Conservation (phyloP, 306 rosid species). For the Quercus variabilis region DNA sequence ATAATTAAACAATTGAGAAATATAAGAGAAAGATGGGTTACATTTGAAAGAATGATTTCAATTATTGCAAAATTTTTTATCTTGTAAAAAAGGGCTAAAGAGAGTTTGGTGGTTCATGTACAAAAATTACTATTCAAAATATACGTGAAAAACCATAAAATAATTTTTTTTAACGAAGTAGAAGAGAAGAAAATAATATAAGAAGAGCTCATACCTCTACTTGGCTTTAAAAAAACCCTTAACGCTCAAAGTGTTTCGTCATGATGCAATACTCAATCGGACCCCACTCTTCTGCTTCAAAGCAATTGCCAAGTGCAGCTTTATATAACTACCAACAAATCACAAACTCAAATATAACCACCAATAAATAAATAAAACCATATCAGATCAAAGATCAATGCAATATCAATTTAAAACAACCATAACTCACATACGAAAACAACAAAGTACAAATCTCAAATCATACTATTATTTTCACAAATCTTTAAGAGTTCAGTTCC, state of each 20-base stretch:
- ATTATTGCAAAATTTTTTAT: no score
- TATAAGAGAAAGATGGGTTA: no score
- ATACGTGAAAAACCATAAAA: no score
- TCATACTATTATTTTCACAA: background rate
- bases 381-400: background rate
- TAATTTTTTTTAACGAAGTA: no score
- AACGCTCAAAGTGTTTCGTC: constrained; percentile 87
- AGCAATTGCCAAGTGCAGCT: constrained; percentile 89
- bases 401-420: background rate
- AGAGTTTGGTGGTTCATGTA: no score
- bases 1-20: no score
- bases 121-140: no score
- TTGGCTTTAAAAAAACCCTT: constrained; percentile 28
- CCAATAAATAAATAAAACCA: background rate
- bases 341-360: constrained; percentile 1
- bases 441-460: background rate
- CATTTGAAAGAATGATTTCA: no score
- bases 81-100: no score
- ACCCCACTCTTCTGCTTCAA: constrained; percentile 88
- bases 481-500: constrained; percentile 93
- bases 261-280: constrained; percentile 83
- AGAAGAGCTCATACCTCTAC: no score
- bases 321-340: constrained; percentile 63
- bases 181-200: no score
- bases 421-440: background rate